Percentiles rank a stretch among this genome's conserved stretches.
These are phyloP conservation scores for Psilocybe azurescens DNA, from an alignment of 768 basidiomycete genomes.

Conservation along the genomic window DNA sequence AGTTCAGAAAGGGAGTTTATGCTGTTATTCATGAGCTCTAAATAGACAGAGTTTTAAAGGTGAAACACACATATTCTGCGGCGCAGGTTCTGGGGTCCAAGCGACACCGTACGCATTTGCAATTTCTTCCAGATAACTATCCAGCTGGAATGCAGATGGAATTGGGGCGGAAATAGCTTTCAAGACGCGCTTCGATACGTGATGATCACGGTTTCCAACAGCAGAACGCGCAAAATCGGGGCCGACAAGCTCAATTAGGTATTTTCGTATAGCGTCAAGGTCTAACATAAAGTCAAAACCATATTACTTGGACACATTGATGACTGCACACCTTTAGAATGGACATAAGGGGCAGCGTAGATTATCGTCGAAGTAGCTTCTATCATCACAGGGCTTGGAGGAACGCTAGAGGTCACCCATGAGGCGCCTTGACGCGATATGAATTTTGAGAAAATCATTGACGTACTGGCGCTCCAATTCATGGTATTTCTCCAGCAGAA, in stretches of 20 bases:
- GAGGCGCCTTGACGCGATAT: background rate
- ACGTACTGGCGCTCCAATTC: conserved; percentile 60
- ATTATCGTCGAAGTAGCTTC: conserved; percentile 77
- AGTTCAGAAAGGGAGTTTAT: conserved; percentile 63
- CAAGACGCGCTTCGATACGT: conserved; percentile 61
- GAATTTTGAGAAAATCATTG: background rate
- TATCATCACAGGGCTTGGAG: conserved; percentile 50
- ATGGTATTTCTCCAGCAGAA: conserved; percentile 58
- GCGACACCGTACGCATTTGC: conserved; percentile 56
- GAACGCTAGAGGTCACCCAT: conserved; percentile 1
- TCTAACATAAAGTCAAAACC: conserved; percentile 45
- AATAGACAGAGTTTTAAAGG: background rate
- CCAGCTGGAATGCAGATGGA: conserved; percentile 60
- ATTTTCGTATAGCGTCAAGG: conserved; percentile 55
- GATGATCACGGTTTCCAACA: conserved; percentile 50
- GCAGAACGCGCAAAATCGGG: conserved; percentile 62
- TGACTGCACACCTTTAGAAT: conserved; percentile 56
- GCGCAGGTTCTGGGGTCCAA: conserved; percentile 66
- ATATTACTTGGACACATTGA: background rate
- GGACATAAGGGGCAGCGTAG: conserved; percentile 58
- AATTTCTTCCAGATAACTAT: conserved; percentile 58
- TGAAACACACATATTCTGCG: conserved; percentile 63
- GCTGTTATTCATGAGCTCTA: conserved; percentile 37
- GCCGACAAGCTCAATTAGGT: conserved; percentile 62
- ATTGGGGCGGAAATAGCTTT: conserved; percentile 55